Conservation (phyloP, 2,329 filamentous ascomycete genomes). For the Blumeria hordei region DNA sequence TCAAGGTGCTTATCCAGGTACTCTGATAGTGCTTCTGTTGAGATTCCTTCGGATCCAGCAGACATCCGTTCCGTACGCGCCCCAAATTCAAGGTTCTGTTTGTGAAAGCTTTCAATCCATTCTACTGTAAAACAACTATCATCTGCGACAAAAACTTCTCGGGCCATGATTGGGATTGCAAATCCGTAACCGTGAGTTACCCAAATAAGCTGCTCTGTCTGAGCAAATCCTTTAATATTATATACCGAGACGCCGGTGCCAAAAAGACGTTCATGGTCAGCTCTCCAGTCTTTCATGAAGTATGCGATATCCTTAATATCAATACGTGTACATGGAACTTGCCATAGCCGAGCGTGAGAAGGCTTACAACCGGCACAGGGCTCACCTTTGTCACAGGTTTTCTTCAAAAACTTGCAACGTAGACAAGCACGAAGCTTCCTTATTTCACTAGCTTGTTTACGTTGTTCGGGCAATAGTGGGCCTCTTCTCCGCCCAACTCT, state of each 20-base stretch:
- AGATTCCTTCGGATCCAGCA: slow-evolving; percentile 72
- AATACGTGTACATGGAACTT: slow-evolving; percentile 90
- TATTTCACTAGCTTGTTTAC: slow-evolving; percentile 91
- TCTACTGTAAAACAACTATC: slow-evolving; percentile 83
- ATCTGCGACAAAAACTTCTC: slow-evolving; percentile 78
- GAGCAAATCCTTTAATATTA: slow-evolving; percentile 70
- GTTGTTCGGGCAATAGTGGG: slow-evolving; percentile 74
- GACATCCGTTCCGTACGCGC: slow-evolving; percentile 73
- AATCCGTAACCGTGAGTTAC: slow-evolving; percentile 94
- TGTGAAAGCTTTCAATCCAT: slow-evolving; percentile 66
- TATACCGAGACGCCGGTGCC: slow-evolving; percentile 70
- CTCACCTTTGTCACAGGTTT: slow-evolving; percentile 95
- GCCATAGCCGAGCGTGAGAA: slow-evolving; percentile 85
- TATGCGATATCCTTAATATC: slow-evolving; percentile 97
- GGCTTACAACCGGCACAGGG: slow-evolving; percentile 89
- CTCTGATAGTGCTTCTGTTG: slow-evolving; percentile 55
- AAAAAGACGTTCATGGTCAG: slow-evolving; percentile 81
- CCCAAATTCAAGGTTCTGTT: slow-evolving; percentile 59
- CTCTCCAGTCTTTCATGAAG: slow-evolving; percentile 99
- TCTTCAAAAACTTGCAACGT: slow-evolving; percentile 96
- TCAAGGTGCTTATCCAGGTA: slow-evolving; percentile 94
- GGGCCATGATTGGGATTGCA: slow-evolving; percentile 74
- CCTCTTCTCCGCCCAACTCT: slow-evolving; percentile 78
- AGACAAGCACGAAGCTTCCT: slow-evolving; percentile 82
- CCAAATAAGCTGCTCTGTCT: slow-evolving; percentile 51